These are phyloP conservation scores for Actinomucor elegans DNA, from an alignment of 371 early-diverging fungal genomes.

Conservation along the genomic window DNA sequence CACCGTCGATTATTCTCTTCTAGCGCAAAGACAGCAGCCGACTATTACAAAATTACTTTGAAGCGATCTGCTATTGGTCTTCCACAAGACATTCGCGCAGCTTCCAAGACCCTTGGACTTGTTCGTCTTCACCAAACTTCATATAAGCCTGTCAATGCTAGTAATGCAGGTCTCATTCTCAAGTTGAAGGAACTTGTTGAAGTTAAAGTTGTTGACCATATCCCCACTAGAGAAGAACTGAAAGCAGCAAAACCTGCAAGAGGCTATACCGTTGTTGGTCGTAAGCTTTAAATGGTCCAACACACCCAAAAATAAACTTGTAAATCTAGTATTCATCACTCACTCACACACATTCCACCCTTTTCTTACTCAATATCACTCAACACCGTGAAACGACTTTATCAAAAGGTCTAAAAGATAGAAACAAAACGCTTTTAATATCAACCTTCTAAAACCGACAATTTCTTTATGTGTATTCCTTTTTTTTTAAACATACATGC, in stretches of 20 bases:
- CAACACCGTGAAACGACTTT: too few species aligned
- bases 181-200: conserved; percentile 81
- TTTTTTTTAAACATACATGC: too few species aligned
- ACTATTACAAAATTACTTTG: conserved; percentile 60
- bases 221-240: conserved; percentile 45
- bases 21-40: conserved; percentile 27
- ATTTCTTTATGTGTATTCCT: too few species aligned
- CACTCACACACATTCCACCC: too few species aligned
- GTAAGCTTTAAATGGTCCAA: conserved; percentile 37
- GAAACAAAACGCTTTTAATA: too few species aligned
- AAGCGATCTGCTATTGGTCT: conserved; percentile 64
- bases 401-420: too few species aligned
- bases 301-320: too few species aligned
- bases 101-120: conserved; percentile 60
- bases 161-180: conserved; percentile 74
- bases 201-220: conserved; percentile 63
- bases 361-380: too few species aligned
- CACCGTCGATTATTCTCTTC: conserved; percentile 36
- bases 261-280: conserved; percentile 62
- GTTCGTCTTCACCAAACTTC: conserved; percentile 56
- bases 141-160: conserved; percentile 61
- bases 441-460: too few species aligned
- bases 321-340: too few species aligned
- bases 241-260: conserved; percentile 43
- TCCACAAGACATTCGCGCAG: conserved; percentile 50